Percentiles rank a stretch among this genome's conserved stretches.
phyloP scores from a whole-genome alignment of 2,329 filamentous ascomycete genomes.

The Fusarium fracticaudum region DNA sequence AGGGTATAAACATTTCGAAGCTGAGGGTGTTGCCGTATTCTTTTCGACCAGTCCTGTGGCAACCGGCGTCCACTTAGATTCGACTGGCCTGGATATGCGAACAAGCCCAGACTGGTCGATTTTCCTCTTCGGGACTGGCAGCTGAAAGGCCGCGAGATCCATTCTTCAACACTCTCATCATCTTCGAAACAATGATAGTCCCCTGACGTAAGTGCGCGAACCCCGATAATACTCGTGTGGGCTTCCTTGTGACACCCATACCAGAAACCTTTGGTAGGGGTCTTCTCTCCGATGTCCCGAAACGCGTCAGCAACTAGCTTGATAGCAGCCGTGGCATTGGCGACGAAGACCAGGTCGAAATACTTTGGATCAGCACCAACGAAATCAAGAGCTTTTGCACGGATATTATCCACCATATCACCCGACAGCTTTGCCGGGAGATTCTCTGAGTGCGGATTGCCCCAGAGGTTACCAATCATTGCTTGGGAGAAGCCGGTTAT shows the following conservation, averaged over 20 bases:
- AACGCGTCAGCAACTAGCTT: constrained; percentile 69
- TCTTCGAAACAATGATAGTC: constrained; percentile 67
- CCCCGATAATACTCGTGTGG: constrained; percentile 74
- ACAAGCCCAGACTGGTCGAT: constrained; percentile 50
- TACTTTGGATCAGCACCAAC: constrained; percentile 67
- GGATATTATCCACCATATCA: constrained; percentile 64
- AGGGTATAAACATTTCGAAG: constrained; percentile 57
- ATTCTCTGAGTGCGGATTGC: constrained; percentile 74
- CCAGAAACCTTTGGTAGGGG: constrained; percentile 58
- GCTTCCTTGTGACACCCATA: constrained; percentile 70
- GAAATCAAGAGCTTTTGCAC: constrained; percentile 63
- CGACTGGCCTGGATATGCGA: constrained; percentile 75
- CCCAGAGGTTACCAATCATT: constrained; percentile 67
- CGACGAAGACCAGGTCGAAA: constrained; percentile 70
- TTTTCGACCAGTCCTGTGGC: constrained; percentile 64
- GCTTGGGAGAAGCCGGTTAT: constrained; percentile 64
- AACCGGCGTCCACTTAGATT: constrained; percentile 74
- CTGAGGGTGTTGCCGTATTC: constrained; percentile 43
- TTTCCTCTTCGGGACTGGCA: constrained; percentile 28
- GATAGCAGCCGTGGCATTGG: constrained; percentile 70
- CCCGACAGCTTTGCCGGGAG: constrained; percentile 67
- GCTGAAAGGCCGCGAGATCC: constrained; percentile 47
- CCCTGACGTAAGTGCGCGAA: constrained; percentile 68
- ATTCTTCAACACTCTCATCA: constrained; percentile 62
- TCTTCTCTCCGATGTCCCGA: constrained; percentile 61